Conservation (phyloP, 2,329 filamentous ascomycete genomes). For the Exserohilum rostratum region DNA sequence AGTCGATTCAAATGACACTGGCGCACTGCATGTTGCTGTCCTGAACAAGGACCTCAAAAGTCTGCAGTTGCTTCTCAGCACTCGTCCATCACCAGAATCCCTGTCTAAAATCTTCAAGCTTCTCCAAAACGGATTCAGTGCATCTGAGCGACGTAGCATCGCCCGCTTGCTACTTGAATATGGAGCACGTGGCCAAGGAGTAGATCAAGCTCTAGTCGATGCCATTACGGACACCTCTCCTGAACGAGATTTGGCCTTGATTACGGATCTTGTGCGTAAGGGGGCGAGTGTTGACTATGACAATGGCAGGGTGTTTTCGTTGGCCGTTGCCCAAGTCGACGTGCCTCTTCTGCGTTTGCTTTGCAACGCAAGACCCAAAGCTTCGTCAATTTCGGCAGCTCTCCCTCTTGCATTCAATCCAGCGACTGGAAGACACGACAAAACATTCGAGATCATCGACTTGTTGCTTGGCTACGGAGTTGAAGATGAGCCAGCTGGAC, state of each 20-base stretch:
- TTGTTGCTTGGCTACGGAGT: conserved; percentile 32
- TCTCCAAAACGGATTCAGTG: conserved; percentile 24
- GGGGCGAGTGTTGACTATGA: conserved; percentile 34
- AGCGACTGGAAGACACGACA: conserved; percentile 27
- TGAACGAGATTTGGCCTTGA: conserved; percentile 31
- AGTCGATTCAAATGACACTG: conserved; percentile 25
- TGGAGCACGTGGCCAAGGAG: conserved; percentile 36
- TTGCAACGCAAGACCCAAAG: conserved; percentile 28
- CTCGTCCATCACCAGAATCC: conserved; percentile 26
- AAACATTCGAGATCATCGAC: conserved; percentile 36
- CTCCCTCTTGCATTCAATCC: conserved; percentile 39
- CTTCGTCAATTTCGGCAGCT: conserved; percentile 29
- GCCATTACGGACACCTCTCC: conserved; percentile 34
- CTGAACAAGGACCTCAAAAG: conserved; percentile 30
- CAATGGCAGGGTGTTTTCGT: conserved; percentile 30
- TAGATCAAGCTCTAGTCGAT: conserved; percentile 39
- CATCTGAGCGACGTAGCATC: conserved; percentile 30
- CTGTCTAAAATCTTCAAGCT: conserved; percentile 34
- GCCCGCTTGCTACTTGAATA: conserved; percentile 31
- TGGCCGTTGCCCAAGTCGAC: conserved; percentile 40
- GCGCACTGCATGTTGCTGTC: conserved; percentile 32
- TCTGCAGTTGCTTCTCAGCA: conserved; percentile 28
- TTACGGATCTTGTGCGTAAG: conserved; percentile 33
- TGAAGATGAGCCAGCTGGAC: conserved; percentile 29
- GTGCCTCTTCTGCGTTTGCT: conserved; percentile 34